Conservation (phyloP, 768 basidiomycete genomes). For the Boletellus emodensis region DNA sequence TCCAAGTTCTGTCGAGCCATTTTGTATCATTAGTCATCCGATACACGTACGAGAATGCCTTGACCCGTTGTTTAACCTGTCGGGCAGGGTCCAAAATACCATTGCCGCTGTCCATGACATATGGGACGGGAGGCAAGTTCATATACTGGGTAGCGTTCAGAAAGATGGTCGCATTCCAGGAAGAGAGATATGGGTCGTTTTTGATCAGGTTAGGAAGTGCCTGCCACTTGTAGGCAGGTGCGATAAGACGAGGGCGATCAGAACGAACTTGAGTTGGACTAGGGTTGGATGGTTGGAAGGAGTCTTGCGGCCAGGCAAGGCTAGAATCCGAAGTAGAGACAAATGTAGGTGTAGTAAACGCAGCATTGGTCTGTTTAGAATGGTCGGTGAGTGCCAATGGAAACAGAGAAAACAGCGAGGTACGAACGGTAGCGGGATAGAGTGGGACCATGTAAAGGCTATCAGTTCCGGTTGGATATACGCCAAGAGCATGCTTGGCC, state of each 20-base stretch:
- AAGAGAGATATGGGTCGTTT: slow-evolving; percentile 78
- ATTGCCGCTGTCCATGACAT: slow-evolving; percentile 75
- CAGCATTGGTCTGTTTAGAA: slow-evolving; percentile 61
- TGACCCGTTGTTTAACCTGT: slow-evolving; percentile 84
- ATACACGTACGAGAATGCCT: slow-evolving; percentile 89
- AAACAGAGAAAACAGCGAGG: neutral
- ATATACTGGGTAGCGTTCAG: slow-evolving; percentile 79
- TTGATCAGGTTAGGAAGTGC: slow-evolving; percentile 74
- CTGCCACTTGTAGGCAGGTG: slow-evolving; percentile 88
- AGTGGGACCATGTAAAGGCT: slow-evolving; percentile 76
- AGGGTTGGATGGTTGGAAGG: slow-evolving; percentile 66
- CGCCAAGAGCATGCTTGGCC: slow-evolving; percentile 56
- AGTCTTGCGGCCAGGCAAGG: slow-evolving; percentile 75
- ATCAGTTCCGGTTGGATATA: slow-evolving; percentile 76
- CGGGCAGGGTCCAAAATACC: slow-evolving; percentile 92
- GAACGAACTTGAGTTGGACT: slow-evolving; percentile 56
- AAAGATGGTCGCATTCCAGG: slow-evolving; percentile 91
- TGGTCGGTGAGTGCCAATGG: neutral
- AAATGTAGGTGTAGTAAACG: slow-evolving; percentile 72
- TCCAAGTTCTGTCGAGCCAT: slow-evolving; percentile 85
- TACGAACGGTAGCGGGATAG: slow-evolving; percentile 83
- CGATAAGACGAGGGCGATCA: slow-evolving; percentile 88
- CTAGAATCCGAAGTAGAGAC: slow-evolving; percentile 46
- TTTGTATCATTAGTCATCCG: slow-evolving; percentile 88
- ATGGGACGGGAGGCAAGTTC: slow-evolving; percentile 57